A percentile compares a stretch with the other conserved stretches of the same genome.
Evolutionary conservation across 2,329 filamentous ascomycete species (phyloP).

Genomic region (Colletotrichum gloeosporioides): DNA sequence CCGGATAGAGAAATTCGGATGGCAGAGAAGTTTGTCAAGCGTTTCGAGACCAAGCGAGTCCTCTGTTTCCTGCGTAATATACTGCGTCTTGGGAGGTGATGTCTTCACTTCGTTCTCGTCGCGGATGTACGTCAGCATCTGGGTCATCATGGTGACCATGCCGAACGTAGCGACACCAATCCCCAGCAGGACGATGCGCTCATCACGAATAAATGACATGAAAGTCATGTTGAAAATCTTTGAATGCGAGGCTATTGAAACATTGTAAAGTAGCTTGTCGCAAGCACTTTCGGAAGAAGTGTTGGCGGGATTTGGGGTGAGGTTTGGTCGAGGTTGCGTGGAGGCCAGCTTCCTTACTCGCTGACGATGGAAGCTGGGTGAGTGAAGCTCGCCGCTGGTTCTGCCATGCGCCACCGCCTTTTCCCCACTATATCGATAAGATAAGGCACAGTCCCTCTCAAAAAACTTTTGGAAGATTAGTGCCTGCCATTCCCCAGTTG

Average conservation of each 20-base stretch:
- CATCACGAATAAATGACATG: constrained; percentile 48
- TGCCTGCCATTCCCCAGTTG: not conserved
- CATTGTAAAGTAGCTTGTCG: not conserved
- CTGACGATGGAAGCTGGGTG: not conserved
- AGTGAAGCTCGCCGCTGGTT: not conserved
- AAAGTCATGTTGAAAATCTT: constrained; percentile 22
- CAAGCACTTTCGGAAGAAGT: not conserved
- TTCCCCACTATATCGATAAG: constrained; percentile 28
- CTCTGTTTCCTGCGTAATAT: constrained; percentile 78
- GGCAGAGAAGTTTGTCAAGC: constrained; percentile 69
- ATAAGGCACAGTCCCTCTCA: constrained; percentile 25
- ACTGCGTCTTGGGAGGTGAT: constrained; percentile 69
- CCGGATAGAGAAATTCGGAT: constrained; percentile 75
- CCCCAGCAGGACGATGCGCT: constrained; percentile 57
- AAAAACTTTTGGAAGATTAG: constrained; percentile 27
- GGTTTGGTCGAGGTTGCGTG: not conserved
- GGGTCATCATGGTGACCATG: constrained; percentile 61
- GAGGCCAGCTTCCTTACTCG: not conserved
- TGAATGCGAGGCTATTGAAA: not conserved
- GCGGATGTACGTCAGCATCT: constrained; percentile 64
- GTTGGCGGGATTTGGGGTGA: not conserved
- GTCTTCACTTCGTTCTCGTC: constrained; percentile 71
- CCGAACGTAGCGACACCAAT: constrained; percentile 64
- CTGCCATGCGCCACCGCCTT: constrained; percentile 26
- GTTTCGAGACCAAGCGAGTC: constrained; percentile 72